Base-by-base conservation (phyloP, 495 filamentous ascomycete species). In the Bacidia rubella region DNA sequence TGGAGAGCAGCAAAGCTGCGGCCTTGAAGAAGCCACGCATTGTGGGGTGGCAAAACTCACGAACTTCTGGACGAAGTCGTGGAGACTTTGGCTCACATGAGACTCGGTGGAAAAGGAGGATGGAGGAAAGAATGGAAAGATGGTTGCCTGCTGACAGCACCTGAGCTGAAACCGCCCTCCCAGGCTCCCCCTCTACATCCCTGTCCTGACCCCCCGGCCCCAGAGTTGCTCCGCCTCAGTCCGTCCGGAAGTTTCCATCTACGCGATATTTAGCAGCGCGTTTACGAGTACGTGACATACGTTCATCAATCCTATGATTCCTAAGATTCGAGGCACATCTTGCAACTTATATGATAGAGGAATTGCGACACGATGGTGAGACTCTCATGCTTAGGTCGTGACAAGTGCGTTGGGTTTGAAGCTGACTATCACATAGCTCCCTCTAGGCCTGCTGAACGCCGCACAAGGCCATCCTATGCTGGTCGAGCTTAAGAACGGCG, bases 391-490 rank as follows among this genome's bases (percentile, higher is more conserved):
- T n/a, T n/a, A n/a, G n/a, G n/a, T n/a, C n/a, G n/a, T n/a, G n/a
- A n/a, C n/a, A n/a, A n/a, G n/a, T n/a, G n/a, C n/a, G n/a, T n/a
- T n/a, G n/a, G n/a, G n/a, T 35, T 35, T 35, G 7, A 35, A 35
- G 29, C 29, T 35, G 29, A 35, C 15, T 35, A 15, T 5, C 7
- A 15, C 29, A 23, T 22, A 96, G 92, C 72, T 98, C 54, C 92
- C 92, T 54, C 76, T 97, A 56, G 93, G 90, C 51, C 83, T 98
- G 29, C 74, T 98, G 38, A 95, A 82, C 53, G 92, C 90, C 62
- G 90, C 92, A 51, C 87, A 95, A 74, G 93, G 93, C 78, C 87
- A 94, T 69, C 90, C 90, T 11, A 97, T 98, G 89, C 86, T 97
- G 49, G 92, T 98, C 41, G 92, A 98, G 75, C 86, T 98, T 56